These are phyloP conservation scores for Ustilago shanxiensis DNA, from an alignment of 1,284 basidiomycete species.

Conservation along the genomic window DNA sequence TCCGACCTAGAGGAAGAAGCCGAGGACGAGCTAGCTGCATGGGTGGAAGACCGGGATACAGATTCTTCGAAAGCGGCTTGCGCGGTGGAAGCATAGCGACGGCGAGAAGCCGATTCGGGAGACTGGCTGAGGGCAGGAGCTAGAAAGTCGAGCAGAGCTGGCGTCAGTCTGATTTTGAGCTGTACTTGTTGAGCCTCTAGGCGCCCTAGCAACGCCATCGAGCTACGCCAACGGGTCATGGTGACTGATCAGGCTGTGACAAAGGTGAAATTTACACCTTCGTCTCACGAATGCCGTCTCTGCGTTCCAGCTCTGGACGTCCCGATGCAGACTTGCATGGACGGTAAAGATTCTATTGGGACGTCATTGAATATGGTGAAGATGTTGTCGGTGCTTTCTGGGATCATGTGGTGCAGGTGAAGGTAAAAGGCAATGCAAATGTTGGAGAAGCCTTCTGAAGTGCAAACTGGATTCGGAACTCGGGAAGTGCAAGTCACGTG, in stretches of 20 bases:
- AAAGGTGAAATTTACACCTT: slow-evolving; percentile 3
- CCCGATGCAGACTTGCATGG: background rate
- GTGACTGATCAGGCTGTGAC: background rate
- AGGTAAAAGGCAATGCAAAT: background rate
- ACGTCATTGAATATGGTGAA: background rate
- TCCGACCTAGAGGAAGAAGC: background rate
- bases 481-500: slow-evolving; percentile 28
- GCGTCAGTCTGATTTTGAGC: background rate
- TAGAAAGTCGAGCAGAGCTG: slow-evolving; percentile 24
- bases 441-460: background rate
- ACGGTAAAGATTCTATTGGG: background rate
- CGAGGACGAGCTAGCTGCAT: background rate
- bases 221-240: slow-evolving; percentile 22
- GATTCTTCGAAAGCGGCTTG: background rate
- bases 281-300: background rate
- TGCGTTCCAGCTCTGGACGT: background rate
- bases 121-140: slow-evolving; percentile 13
- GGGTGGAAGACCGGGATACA: background rate
- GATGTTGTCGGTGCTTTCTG: background rate
- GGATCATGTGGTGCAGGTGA: background rate
- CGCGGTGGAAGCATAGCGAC: slow-evolving; percentile 14
- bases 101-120: background rate
- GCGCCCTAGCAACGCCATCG: slow-evolving; percentile 13
- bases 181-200: background rate
- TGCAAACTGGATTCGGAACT: slow-evolving; percentile 16